Conservation (phyloP, 805 yeast genomes). For the Candida tammaniensis region DNA sequence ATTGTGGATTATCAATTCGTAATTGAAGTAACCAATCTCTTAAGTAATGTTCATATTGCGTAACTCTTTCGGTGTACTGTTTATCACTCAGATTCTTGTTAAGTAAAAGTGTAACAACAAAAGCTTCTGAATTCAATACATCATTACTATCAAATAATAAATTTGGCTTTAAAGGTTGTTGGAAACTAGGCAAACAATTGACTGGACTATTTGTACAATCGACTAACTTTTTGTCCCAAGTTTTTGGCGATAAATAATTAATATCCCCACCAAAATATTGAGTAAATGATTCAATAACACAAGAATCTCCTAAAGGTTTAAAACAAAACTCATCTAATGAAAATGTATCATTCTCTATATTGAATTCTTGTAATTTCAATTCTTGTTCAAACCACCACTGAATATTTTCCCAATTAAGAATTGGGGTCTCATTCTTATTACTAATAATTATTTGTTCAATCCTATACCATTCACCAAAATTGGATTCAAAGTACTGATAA, state of each 20-base stretch:
- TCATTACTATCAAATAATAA: slow-evolving; percentile 54
- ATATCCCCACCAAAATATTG: slow-evolving; percentile 79
- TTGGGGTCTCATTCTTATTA: slow-evolving; percentile 59
- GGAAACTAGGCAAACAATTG: slow-evolving; percentile 83
- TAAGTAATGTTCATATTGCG: slow-evolving; percentile 70
- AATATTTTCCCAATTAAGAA: slow-evolving; percentile 62
- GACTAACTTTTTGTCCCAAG: slow-evolving; percentile 56
- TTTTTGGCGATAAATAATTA: slow-evolving; percentile 40
- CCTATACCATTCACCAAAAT: slow-evolving; percentile 90
- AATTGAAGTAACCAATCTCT: slow-evolving; percentile 52
- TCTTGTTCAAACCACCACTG: slow-evolving; percentile 92
- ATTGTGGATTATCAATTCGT: slow-evolving; percentile 36
- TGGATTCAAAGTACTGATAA: slow-evolving; percentile 66
- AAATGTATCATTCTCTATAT: slow-evolving; percentile 17
- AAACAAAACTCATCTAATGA: slow-evolving; percentile 70
- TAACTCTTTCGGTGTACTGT: slow-evolving; percentile 35
- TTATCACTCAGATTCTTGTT: slow-evolving; percentile 49
- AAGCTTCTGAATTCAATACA: slow-evolving; percentile 62
- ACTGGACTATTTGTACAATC: slow-evolving; percentile 80
- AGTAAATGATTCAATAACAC: slow-evolving; percentile 84
- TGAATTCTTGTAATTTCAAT: slow-evolving; percentile 37
- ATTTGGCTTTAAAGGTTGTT: slow-evolving; percentile 79
- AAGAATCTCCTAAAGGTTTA: slow-evolving; percentile 74
- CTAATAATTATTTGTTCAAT: slow-evolving; percentile 76
- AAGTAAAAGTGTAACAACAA: slow-evolving; percentile 71